Conservation (phyloP, 495 filamentous ascomycete genomes). For the Talaromyces liani region DNA sequence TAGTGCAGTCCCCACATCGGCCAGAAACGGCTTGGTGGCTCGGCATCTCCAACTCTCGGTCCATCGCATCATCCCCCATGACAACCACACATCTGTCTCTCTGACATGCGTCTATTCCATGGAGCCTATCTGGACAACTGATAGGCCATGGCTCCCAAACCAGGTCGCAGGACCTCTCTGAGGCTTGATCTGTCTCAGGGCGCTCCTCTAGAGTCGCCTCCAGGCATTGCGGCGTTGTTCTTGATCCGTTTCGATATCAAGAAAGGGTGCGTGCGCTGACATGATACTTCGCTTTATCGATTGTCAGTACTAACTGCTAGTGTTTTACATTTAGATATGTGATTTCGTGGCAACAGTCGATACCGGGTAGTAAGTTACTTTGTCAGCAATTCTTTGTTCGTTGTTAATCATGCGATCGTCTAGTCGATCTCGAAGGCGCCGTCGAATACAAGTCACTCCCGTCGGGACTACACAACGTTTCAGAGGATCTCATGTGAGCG, state of each 20-base stretch:
- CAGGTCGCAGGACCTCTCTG: conserved; percentile 22
- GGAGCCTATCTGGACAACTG: conserved; percentile 11
- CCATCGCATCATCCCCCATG: not conserved
- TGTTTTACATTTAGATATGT: conserved; percentile 50
- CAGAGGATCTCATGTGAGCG: conserved; percentile 72
- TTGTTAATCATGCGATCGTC: not conserved
- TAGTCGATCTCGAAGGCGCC: conserved; percentile 75
- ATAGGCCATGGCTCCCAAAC: conserved; percentile 24
- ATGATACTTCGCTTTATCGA: not conserved
- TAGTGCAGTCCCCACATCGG: not conserved
- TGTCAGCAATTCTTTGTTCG: conserved; percentile 13
- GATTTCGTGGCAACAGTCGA: conserved; percentile 74
- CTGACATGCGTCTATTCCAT: conserved; percentile 10
- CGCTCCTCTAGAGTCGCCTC: conserved; percentile 36
- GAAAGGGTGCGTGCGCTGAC: conserved; percentile 49
- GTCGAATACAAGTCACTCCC: conserved; percentile 95
- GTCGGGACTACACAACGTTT: conserved; percentile 83
- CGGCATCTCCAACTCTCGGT: conserved; percentile 10
- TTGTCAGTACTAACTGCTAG: not conserved
- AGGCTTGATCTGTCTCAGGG: conserved; percentile 30
- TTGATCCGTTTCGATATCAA: conserved; percentile 82
- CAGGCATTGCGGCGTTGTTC: conserved; percentile 76
- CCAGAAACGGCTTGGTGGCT: conserved; percentile 8
- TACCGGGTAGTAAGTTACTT: conserved; percentile 45
- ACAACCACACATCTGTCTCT: not conserved